Evolutionary conservation across 169 alveolate species (phyloP).

Genomic region (Plasmodium ovale): DNA sequence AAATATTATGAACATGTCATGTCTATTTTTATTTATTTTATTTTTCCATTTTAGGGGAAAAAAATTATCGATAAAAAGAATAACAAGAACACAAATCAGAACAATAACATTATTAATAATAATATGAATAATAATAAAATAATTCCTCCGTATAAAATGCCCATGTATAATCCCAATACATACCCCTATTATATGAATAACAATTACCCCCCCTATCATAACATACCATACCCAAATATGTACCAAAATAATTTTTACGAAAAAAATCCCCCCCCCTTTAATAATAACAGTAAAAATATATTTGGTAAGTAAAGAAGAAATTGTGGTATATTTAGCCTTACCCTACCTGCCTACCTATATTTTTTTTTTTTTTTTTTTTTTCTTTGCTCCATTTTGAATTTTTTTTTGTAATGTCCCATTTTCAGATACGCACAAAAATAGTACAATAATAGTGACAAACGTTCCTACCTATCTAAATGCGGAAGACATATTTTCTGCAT

Average conservation of each 20-base stretch:
- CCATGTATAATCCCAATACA: constrained; percentile 26
- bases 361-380: not conserved
- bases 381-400: not conserved
- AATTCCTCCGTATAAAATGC: constrained; percentile 39
- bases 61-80: constrained; percentile 49
- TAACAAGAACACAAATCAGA: constrained; percentile 18
- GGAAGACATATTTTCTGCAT: constrained; percentile 54
- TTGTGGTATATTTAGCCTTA: not conserved
- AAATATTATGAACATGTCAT: not conserved
- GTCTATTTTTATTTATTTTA: not conserved
- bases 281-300: constrained; percentile 6
- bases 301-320: constrained; percentile 20
- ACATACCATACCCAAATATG: constrained; percentile 19
- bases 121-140: constrained; percentile 37
- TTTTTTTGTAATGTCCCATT: too few relatives aligned
- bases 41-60: constrained; percentile 23
- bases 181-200: constrained; percentile 34
- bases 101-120: constrained; percentile 13
- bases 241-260: constrained; percentile 42
- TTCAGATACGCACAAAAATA: constrained; percentile 26
- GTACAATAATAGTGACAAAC: constrained; percentile 48
- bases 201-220: constrained; percentile 19
- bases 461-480: constrained; percentile 58
- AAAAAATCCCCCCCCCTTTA: constrained; percentile 14
- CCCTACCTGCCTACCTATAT: not conserved